Evolutionary conservation across 2,329 filamentous ascomycete species (phyloP).

Genomic region (Diaporthe vaccinii): DNA sequence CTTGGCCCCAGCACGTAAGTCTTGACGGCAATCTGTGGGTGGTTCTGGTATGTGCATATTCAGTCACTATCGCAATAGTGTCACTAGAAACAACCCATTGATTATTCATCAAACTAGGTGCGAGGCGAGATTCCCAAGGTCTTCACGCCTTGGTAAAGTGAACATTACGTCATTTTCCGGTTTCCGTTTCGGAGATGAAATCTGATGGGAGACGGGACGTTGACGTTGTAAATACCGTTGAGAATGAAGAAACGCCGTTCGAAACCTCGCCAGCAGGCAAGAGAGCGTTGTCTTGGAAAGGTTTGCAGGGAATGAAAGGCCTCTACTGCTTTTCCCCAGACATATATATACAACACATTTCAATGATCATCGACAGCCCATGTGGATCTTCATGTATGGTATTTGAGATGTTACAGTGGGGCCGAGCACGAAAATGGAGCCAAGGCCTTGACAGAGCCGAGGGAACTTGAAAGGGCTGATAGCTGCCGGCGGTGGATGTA

Average conservation of each 20-base stretch:
- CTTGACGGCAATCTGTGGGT: too few species aligned
- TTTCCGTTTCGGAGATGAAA: slow-evolving; percentile 1
- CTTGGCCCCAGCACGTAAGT: neutral
- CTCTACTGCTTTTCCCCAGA: neutral
- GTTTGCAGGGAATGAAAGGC: neutral
- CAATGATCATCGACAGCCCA: neutral
- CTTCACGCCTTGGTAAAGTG: neutral
- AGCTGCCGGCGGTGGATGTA: neutral
- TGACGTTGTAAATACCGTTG: too few species aligned
- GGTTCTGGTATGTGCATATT: neutral
- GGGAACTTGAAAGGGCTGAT: slow-evolving; percentile 3
- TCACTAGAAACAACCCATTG: neutral
- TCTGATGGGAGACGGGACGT: neutral
- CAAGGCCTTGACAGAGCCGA: neutral
- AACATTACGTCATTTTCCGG: slow-evolving; percentile 16
- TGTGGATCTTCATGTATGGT: slow-evolving; percentile 6
- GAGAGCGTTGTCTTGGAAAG: neutral
- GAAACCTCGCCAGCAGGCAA: neutral
- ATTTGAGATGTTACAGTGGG: slow-evolving; percentile 24
- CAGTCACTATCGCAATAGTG: neutral
- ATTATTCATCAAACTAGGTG: neutral
- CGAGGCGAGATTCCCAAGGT: neutral
- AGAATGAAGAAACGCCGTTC: too few species aligned
- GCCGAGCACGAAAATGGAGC: slow-evolving; percentile 10
- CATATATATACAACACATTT: neutral